These are phyloP conservation scores for Pseudogymnoascus sp. DNA, from an alignment of 2,329 filamentous ascomycete genomes.

Conservation along the genomic window DNA sequence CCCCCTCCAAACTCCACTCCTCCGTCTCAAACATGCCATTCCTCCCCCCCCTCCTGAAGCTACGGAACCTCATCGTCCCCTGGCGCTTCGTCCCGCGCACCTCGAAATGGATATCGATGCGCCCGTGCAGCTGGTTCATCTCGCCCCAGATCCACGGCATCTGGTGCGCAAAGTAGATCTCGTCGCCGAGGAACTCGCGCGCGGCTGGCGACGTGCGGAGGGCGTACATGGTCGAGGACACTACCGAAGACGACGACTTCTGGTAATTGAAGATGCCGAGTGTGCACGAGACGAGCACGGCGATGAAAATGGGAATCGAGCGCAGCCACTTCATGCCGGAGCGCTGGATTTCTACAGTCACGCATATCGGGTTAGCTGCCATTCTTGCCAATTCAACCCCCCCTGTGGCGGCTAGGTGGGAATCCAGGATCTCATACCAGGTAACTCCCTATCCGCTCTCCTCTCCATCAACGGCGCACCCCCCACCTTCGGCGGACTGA, in stretches of 20 bases:
- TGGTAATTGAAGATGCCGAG: conserved; percentile 99
- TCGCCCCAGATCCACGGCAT: conserved; percentile 80
- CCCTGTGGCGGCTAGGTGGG: neutral
- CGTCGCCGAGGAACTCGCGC: conserved; percentile 73
- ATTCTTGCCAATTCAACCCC: neutral
- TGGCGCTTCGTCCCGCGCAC: conserved; percentile 70
- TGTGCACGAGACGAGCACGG: conserved; percentile 62
- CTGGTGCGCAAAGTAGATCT: conserved; percentile 72
- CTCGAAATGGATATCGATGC: conserved; percentile 78
- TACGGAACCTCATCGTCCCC: conserved; percentile 75
- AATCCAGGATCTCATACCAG: conserved; percentile 38
- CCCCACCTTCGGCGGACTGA: conserved; percentile 50
- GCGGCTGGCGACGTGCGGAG: conserved; percentile 73
- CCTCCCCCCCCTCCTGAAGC: conserved; percentile 60
- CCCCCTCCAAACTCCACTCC: conserved; percentile 77
- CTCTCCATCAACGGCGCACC: conserved; percentile 60
- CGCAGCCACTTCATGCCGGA: conserved; percentile 51
- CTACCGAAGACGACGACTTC: conserved; percentile 78
- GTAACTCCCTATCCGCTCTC: conserved; percentile 58
- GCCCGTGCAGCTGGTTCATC: conserved; percentile 89
- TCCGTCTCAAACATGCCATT: conserved; percentile 69
- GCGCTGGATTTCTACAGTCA: conserved; percentile 21
- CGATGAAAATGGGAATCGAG: conserved; percentile 74
- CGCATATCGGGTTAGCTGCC: neutral
- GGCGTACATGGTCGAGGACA: conserved; percentile 85